Percentiles rank a stretch among this genome's conserved stretches.
These are phyloP conservation scores for Cymbopogon citratus DNA, from an alignment of 176 grass and related monocot genomes.

Conservation along the genomic window DNA sequence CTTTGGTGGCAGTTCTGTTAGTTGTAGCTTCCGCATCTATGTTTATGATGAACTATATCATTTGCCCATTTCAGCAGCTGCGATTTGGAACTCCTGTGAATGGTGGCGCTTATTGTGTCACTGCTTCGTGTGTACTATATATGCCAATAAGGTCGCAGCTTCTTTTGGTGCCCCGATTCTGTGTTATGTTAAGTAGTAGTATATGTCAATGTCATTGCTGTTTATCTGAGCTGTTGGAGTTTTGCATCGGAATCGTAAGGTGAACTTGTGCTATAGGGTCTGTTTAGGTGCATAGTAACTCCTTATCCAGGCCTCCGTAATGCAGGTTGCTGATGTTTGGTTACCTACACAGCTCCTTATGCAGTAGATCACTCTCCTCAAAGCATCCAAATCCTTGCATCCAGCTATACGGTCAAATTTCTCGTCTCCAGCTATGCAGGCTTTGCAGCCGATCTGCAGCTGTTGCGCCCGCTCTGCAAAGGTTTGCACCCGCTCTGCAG, in stretches of 20 bases:
- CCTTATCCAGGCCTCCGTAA: too few relatives aligned
- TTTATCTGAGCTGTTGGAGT: not conserved
- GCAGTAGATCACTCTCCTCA: too few relatives aligned
- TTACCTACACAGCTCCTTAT: too few relatives aligned
- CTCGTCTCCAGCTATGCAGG: too few relatives aligned
- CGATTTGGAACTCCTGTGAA: slow-evolving; percentile 14
- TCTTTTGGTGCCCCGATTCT: not conserved
- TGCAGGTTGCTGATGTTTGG: too few relatives aligned
- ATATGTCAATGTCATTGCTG: not conserved
- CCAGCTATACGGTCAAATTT: too few relatives aligned
- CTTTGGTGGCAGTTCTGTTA: not conserved
- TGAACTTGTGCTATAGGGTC: not conserved
- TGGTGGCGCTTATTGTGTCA: not conserved
- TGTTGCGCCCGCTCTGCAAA: too few relatives aligned
- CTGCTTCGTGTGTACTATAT: not conserved
- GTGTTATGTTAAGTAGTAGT: not conserved
- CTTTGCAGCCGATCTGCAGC: too few relatives aligned
- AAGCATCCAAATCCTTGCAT: too few relatives aligned
- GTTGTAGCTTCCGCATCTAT: slow-evolving; percentile 1
- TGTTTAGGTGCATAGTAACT: not conserved
- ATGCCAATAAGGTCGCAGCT: not conserved
- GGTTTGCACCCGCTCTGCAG: too few relatives aligned
- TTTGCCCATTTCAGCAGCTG: slow-evolving; percentile 19
- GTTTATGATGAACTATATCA: slow-evolving; percentile 8
- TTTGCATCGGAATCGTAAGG: not conserved